These are phyloP conservation scores for Lactifluus piperatus DNA, from an alignment of 768 basidiomycete genomes.

Conservation along the genomic window DNA sequence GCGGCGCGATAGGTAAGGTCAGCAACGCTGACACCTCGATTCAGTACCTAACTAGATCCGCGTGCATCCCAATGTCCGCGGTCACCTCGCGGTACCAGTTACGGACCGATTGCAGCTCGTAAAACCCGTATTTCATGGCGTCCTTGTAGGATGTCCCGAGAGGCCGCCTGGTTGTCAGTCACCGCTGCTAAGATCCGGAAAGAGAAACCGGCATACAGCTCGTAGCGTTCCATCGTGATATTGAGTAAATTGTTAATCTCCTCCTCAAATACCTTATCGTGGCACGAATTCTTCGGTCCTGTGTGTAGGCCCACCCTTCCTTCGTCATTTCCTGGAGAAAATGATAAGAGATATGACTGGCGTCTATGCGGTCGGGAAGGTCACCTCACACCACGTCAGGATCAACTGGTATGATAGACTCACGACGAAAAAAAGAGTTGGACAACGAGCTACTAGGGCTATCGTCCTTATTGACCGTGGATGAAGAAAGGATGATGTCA, in stretches of 20 bases:
- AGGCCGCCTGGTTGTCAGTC: too few species aligned
- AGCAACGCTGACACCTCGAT: conserved; percentile 84
- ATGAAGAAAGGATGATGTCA: conserved; percentile 3
- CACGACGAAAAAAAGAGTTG: conserved; percentile 8
- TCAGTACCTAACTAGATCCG: too few species aligned
- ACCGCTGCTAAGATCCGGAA: conserved; percentile 32
- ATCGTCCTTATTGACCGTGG: neutral
- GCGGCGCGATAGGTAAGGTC: conserved; percentile 82
- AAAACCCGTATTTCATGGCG: too few species aligned
- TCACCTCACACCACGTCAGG: conserved; percentile 75
- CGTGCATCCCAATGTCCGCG: too few species aligned
- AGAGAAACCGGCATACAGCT: conserved; percentile 46
- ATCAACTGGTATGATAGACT: conserved; percentile 13
- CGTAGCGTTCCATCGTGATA: conserved; percentile 71
- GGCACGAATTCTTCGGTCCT: too few species aligned
- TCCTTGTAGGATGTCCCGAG: too few species aligned
- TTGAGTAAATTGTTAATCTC: too few species aligned
- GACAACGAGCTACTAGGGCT: neutral
- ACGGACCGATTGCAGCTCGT: too few species aligned
- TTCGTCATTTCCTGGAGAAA: too few species aligned
- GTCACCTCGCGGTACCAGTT: too few species aligned
- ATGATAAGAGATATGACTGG: neutral
- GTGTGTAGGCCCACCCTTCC: too few species aligned
- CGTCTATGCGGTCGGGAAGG: conserved; percentile 17
- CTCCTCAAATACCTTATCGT: too few species aligned